Conservation (phyloP, 2,329 filamentous ascomycete species). For the Raffaelea deltoideospora region DNA sequence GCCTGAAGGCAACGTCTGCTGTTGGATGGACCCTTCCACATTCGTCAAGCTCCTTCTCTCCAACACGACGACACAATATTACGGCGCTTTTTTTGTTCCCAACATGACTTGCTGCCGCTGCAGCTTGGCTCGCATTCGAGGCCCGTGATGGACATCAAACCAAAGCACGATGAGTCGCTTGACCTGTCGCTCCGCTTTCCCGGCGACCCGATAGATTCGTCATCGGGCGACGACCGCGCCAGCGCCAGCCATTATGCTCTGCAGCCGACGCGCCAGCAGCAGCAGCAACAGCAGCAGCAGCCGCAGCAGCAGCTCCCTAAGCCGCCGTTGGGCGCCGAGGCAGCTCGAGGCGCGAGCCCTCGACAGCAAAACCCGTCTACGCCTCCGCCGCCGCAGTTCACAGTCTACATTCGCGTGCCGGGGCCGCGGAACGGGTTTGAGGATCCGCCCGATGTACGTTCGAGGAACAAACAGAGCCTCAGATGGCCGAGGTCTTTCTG, state of each 20-base stretch:
- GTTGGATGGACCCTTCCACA: too few relatives aligned
- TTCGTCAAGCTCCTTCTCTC: too few relatives aligned
- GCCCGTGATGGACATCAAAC: slow-evolving; percentile 6
- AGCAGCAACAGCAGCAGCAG: not conserved
- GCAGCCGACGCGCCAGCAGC: not conserved
- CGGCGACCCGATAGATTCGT: not conserved
- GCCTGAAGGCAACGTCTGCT: too few relatives aligned
- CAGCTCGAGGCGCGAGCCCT: not conserved
- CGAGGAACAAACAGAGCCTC: not conserved
- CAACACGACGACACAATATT: too few relatives aligned
- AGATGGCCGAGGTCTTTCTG: not conserved
- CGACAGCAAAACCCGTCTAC: not conserved
- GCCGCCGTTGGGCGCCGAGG: not conserved
- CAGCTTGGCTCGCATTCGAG: too few relatives aligned
- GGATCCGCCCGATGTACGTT: slow-evolving; percentile 67
- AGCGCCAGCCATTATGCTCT: too few relatives aligned
- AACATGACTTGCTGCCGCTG: too few relatives aligned
- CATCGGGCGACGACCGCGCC: not conserved
- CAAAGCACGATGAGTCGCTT: slow-evolving; percentile 7
- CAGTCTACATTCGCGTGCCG: slow-evolving; percentile 78
- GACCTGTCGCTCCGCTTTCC: slow-evolving; percentile 9
- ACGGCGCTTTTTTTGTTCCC: too few relatives aligned
- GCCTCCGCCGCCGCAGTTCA: slow-evolving; percentile 33
- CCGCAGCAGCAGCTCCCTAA: not conserved
- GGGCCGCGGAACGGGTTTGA: slow-evolving; percentile 77